Evolutionary conservation across 106 monocot species (phyloP), one percentile per base, ranked within the genome.

Genomic region (Iris macrosiphon): DNA sequence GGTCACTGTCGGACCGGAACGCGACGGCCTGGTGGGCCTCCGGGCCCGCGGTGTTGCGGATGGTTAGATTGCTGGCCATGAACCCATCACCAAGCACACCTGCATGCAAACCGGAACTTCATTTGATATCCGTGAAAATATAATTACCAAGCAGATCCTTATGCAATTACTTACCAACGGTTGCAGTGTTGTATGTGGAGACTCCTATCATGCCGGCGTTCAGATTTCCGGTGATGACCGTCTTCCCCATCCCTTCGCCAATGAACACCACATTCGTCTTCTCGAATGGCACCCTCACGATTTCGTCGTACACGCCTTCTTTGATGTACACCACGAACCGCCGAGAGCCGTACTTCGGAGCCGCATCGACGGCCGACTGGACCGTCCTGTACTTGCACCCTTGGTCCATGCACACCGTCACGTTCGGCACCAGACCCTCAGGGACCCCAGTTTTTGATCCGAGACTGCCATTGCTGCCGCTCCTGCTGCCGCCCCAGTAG

Each of bases 231-330:
- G 80, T 84, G 29, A 89, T 89, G 58, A 89, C 71, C 13, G 84
- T 89, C 23, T 74, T 76, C n/a, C 89, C 84, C 63, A 84, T 84
- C 4, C 89, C 89, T 11, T 89, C 89, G 3, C 89, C 89, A 6
- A 77, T 6, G 16, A 89, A 72, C 22, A 74, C 71, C 47, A 89
- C 6, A 28, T 89, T 84, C 3, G 67, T 84, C 74, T 80, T 89
- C 67, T 74, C 56, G 32, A 57, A 77, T 59, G 72, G 76, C 40
- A 89, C 66, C 27, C 67, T 40, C 22, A 89, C 89, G 3, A 30
- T 84, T 64, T 89, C 89, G 34, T 65, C 37, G 56, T 89, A 89
- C 4, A 80, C 77, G 12, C 89, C 89, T 15, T 29, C 61, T 61
- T 68, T 80, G 10, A 84, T 77, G 43, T 77, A 54, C 48, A 89